Evolutionary conservation across 1,284 basidiomycete species (phyloP).

Genomic region (Trametes pubescens): DNA sequence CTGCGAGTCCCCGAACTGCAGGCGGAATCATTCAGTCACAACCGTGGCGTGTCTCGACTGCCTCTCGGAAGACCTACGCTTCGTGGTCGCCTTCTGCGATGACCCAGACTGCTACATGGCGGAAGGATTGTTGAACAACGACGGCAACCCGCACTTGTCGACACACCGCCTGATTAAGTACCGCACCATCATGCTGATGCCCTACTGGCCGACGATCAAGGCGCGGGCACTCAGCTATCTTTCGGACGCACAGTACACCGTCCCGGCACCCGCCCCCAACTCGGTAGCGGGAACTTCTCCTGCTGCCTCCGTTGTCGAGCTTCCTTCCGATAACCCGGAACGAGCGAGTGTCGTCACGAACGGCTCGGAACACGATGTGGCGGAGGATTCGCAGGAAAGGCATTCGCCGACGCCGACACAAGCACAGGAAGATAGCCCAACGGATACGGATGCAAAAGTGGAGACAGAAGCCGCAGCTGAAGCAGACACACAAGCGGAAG

Average conservation of each 20-base stretch:
- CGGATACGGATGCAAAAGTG: too few species aligned
- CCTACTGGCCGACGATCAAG: conserved; percentile 1
- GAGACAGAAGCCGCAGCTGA: too few species aligned
- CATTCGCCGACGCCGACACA: too few species aligned
- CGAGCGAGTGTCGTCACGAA: too few species aligned
- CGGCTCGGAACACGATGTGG: too few species aligned
- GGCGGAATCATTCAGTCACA: neutral
- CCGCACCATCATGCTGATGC: conserved; percentile 5
- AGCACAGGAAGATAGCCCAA: too few species aligned
- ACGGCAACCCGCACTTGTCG: neutral
- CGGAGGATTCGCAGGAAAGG: too few species aligned
- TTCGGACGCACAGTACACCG: neutral
- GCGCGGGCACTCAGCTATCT: neutral
- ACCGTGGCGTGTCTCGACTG: conserved; percentile 4
- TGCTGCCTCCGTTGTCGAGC: too few species aligned
- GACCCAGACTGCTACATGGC: conserved; percentile 2
- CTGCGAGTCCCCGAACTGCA: conserved; percentile 1
- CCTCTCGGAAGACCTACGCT: neutral
- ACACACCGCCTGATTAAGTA: conserved; percentile 5
- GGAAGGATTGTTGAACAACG: neutral
- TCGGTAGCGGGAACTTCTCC: too few species aligned
- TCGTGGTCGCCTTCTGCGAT: conserved; percentile 7
- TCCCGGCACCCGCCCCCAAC: too few species aligned
- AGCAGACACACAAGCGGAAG: too few species aligned
- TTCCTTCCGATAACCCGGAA: too few species aligned